Evolutionary conservation across 2,329 filamentous ascomycete genomes (phyloP).

Genomic region (Tolypocladium pustulatum): DNA sequence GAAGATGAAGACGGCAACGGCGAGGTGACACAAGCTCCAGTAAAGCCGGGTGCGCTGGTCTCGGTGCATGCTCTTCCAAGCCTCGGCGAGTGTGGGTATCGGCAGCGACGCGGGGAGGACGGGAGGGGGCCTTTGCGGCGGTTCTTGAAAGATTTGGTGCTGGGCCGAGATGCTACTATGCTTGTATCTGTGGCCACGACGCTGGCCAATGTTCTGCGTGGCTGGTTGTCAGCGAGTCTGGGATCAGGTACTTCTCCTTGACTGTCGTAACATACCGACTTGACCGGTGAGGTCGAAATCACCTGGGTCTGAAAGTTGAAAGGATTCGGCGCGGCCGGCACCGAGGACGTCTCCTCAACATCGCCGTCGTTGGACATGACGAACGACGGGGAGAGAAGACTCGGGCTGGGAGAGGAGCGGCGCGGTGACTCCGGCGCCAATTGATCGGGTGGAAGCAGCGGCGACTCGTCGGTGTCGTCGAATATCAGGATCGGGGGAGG

Average conservation of each 20-base stretch:
- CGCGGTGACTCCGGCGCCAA: background rate
- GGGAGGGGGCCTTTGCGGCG: conserved; percentile 72
- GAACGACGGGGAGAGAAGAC: conserved; percentile 5
- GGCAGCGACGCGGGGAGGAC: conserved; percentile 86
- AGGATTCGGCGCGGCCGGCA: conserved; percentile 44
- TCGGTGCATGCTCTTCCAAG: conserved; percentile 77
- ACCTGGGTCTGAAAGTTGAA: conserved; percentile 92
- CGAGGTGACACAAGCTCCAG: conserved; percentile 85
- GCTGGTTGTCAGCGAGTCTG: background rate
- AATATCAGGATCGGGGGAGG: conserved; percentile 6
- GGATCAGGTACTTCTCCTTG: no score
- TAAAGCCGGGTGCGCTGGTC: conserved; percentile 74
- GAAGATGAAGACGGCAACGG: conserved; percentile 74
- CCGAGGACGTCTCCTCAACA: conserved; percentile 3
- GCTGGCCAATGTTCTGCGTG: conserved; percentile 70
- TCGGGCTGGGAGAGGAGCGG: background rate
- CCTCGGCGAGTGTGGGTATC: conserved; percentile 80
- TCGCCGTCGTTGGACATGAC: conserved; percentile 7
- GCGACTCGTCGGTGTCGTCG: conserved; percentile 10
- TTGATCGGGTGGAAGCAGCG: background rate
- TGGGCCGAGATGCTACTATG: conserved; percentile 82
- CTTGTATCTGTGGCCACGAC: conserved; percentile 94
- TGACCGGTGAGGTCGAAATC: conserved; percentile 64
- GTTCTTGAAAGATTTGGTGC: conserved; percentile 94
- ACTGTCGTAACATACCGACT: conserved; percentile 48